Evolutionary conservation across 176 grass and related monocot genomes (phyloP), one percentile per base, ranked within the genome.

Genomic region (Aegilops speltoides): DNA sequence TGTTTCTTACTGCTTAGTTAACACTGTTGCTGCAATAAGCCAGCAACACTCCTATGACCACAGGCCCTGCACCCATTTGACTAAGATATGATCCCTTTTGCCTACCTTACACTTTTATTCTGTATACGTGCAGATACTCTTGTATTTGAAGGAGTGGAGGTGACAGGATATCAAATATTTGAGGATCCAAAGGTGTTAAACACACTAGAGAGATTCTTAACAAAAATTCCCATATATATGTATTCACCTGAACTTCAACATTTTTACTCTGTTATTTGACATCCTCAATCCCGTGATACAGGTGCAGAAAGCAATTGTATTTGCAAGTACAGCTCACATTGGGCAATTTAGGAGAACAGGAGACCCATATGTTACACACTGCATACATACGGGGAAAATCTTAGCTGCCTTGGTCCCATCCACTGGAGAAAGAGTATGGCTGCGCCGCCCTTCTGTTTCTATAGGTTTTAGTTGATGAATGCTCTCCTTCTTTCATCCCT

Each of bases 121-220:
- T 85, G 57, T 73, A 65, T 85, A 13, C 78, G 19, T 56, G 71
- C 90, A 98, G 97, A 98, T 83, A 92, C 89, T 87, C 82, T 96
- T 86, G 72, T 94, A 88, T 84, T 98, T 76, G 97, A 98, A 96
- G 97, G 94, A 89, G 97, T 98, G 62, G 97, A 94, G 87, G 94
- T 98, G 83, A 96, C 94, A 81, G 94, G 94, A 85, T 96, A 94
- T 87, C 82, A 88, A 22, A 94, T 98, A 70, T 98, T 98, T 78
- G 79, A 94, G 73, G 90, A 96, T 75, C 64, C 92, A 77, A 91
- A 96, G 89, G 94, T 95, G n/a, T 56, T 85, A 59, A 14, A 73
- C 31, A 3, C 64, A 85, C 3, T 24, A 36, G 17, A 84, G 5
- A 37, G 14, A 77, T 77, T 77, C 41, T 77, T 15, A 52, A 68